Percentiles rank a stretch among this genome's conserved stretches.
phyloP scores from a whole-genome alignment of 805 yeast species.

The Hanseniaspora lachancei region DNA sequence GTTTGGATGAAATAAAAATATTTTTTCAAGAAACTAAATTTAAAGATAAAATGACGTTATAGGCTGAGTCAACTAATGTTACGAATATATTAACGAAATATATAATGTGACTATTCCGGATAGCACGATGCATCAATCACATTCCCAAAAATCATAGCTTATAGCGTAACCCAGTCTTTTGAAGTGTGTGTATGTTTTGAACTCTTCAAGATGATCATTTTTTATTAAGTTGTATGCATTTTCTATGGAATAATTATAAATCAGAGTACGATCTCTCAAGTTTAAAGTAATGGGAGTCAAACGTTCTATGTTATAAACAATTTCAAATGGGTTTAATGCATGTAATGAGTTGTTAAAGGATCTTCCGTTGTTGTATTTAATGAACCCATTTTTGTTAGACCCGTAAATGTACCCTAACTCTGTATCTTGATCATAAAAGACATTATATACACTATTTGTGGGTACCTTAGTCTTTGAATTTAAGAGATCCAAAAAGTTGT shows the following conservation, averaged over 20 bases:
- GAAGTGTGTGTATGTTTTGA: background rate
- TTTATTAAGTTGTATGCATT: constrained; percentile 1
- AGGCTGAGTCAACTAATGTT: no score
- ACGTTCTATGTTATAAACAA: constrained; percentile 9
- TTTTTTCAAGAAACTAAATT: no score
- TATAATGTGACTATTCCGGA: no score
- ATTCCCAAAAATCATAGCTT: constrained; percentile 5
- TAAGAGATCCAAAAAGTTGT: background rate
- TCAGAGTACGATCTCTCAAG: background rate
- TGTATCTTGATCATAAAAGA: background rate
- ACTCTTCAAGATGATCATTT: background rate
- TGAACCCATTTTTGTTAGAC: constrained; percentile 3
- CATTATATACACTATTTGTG: background rate
- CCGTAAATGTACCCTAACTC: background rate
- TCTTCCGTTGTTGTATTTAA: constrained; percentile 10
- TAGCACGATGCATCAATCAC: background rate
- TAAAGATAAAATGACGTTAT: no score
- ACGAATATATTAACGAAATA: no score
- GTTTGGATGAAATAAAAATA: no score
- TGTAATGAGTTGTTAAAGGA: constrained; percentile 1
- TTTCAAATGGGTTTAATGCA: constrained; percentile 3
- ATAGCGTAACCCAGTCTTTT: constrained; percentile 5
- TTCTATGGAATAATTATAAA: constrained; percentile 3
- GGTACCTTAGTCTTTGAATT: background rate
- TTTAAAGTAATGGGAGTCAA: constrained; percentile 1